Evolutionary conservation across 2,329 filamentous ascomycete genomes (phyloP).

Genomic region (Monilinia laxa): DNA sequence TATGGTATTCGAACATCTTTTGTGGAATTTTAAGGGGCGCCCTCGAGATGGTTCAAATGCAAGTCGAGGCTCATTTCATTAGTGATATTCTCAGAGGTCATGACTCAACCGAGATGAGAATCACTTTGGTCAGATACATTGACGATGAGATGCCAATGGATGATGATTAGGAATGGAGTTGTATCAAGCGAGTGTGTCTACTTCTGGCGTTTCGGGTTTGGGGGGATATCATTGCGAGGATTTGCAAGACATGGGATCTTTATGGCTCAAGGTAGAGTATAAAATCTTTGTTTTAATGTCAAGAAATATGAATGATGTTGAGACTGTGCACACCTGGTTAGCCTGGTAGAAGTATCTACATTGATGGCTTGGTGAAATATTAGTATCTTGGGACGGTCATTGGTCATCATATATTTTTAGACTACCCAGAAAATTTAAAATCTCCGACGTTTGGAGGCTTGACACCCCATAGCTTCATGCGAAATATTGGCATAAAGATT

Average conservation of each 20-base stretch:
- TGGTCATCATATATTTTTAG: no score
- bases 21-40: slow-evolving; percentile 89
- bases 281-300: slow-evolving; percentile 12
- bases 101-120: slow-evolving; percentile 95
- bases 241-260: slow-evolving; percentile 18
- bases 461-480: no score
- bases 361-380: neutral
- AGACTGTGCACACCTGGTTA: neutral
- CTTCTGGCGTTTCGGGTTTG: slow-evolving; percentile 17
- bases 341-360: slow-evolving; percentile 6
- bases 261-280: slow-evolving; percentile 14
- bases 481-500: no score
- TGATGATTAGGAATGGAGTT: slow-evolving; percentile 64
- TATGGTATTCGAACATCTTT: slow-evolving; percentile 98
- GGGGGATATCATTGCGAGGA: slow-evolving; percentile 17
- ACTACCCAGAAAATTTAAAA: no score
- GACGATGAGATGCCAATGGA: slow-evolving; percentile 97
- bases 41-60: slow-evolving; percentile 99
- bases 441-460: no score
- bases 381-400: no score
- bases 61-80: slow-evolving; percentile 94
- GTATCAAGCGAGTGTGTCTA: neutral
- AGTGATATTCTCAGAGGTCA: slow-evolving; percentile 91
- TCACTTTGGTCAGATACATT: slow-evolving; percentile 88
- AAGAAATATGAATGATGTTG: slow-evolving; percentile 7